Base-by-base conservation (phyloP, 1,284 basidiomycete genomes). In the Flammula alnicola region DNA sequence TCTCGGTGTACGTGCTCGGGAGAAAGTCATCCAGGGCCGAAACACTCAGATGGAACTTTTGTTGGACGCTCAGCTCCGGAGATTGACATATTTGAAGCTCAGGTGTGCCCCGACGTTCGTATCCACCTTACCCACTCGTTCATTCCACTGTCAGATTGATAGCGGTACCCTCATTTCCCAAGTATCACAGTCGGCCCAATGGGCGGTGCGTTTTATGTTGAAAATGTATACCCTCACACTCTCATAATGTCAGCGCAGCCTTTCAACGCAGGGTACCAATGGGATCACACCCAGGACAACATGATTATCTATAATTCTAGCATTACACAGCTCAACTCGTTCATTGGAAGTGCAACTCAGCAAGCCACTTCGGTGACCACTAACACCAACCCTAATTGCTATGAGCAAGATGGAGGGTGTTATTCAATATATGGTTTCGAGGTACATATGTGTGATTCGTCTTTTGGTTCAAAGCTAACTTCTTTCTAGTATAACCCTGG, bases 31-130 rank as follows among this genome's bases (percentile, higher is more conserved):
- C 91, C 91, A 0, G 91, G 91, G 0, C 91, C 91, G 3, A 79
- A 76, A 49, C 72, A 77, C 52, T 12, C 55, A 0, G 76, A 78
- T 52, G 77, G 88, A 11, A 77, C 80, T 1, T 91, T 79, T 62
- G 83, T 88, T 3, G 91, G 90, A 5, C 73, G 91, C 14, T 73
- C 83, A 0, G 87, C 89, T 0, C 89, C 90, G 0, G 89, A 93
- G 64, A 91, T 92, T 48, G 88, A 91, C 65, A 70, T 91, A 37
- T 80, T 91, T 56, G 89, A 91, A 69, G 88, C 87, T 26, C 78
- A 81, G 66, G 72, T 76, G 47, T 40, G 59, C 26, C n/a, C 22
- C 27, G 26, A 20, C 17, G 10, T 11, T 14, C 2, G 5, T 17
- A 14, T 12, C 43, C 10, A 22, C 14, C 12, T 12, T 17, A 19